These are phyloP conservation scores for Zygosaccharomyces pseudorouxii DNA, from an alignment of 805 yeast species.

Conservation along the genomic window DNA sequence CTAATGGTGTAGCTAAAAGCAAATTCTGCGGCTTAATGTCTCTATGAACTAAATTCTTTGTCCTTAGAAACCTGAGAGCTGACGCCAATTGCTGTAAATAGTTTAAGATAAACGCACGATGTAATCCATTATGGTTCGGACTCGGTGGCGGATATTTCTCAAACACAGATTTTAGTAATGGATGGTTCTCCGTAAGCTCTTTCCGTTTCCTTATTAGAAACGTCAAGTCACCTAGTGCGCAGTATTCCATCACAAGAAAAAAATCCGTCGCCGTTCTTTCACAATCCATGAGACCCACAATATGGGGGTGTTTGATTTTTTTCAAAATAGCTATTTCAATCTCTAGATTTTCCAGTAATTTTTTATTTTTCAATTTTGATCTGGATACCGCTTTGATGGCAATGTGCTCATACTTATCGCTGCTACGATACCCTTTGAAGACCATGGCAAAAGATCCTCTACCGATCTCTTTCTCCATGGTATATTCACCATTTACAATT, in stretches of 20 bases:
- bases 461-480: slow-evolving; percentile 63
- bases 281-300: slow-evolving; percentile 81
- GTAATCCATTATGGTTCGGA: slow-evolving; percentile 68
- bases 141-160: slow-evolving; percentile 79
- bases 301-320: slow-evolving; percentile 86
- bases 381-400: slow-evolving; percentile 88
- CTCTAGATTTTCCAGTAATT: slow-evolving; percentile 84
- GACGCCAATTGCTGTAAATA: slow-evolving; percentile 82
- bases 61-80: slow-evolving; percentile 76
- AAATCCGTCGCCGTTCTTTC: slow-evolving; percentile 72
- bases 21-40: slow-evolving; percentile 88
- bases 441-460: slow-evolving; percentile 95
- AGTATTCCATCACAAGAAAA: slow-evolving; percentile 92
- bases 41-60: slow-evolving; percentile 82
- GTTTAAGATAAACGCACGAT: slow-evolving; percentile 72
- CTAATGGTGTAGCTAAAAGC: slow-evolving; percentile 71
- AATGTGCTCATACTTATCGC: slow-evolving; percentile 47
- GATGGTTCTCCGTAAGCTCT: slow-evolving; percentile 68
- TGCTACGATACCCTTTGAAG: slow-evolving; percentile 65
- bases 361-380: slow-evolving; percentile 76
- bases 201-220: slow-evolving; percentile 75
- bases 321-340: slow-evolving; percentile 87
- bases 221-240: slow-evolving; percentile 90
- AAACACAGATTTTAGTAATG: slow-evolving; percentile 69
- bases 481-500: slow-evolving; percentile 25